phyloP scores from a whole-genome alignment of 345 rosid species.

The Barbarea vulgaris region DNA sequence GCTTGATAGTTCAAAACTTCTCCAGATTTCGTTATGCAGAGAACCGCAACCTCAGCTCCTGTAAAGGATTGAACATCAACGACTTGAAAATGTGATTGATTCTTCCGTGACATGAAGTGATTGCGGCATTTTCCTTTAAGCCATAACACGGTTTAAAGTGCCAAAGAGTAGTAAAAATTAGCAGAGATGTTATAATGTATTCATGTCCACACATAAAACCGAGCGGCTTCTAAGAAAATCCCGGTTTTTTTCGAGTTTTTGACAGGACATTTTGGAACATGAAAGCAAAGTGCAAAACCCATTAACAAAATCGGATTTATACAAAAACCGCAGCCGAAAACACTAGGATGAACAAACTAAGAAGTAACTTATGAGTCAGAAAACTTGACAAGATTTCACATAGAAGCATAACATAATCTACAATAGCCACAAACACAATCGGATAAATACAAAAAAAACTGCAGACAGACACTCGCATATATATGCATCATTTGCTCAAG shows the following conservation, averaged over 20 bases:
- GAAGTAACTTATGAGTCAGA: slow-evolving; percentile 6
- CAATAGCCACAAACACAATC: not conserved
- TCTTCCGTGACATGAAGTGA: not conserved
- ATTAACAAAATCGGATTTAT: not conserved
- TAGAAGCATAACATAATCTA: slow-evolving; percentile 1
- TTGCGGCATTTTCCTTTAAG: not conserved
- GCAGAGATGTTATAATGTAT: not conserved
- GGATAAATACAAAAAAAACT: not conserved
- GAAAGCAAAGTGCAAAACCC: not conserved
- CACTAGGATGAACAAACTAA: not conserved
- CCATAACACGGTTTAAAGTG: not conserved
- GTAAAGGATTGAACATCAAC: slow-evolving; percentile 26
- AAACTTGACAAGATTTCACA: not conserved
- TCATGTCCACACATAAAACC: not conserved
- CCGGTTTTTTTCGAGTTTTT: not conserved
- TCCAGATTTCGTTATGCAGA: slow-evolving; percentile 91
- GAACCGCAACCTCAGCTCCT: slow-evolving; percentile 99
- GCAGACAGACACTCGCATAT: not conserved
- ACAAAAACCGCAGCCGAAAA: not conserved
- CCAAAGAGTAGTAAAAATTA: not conserved
- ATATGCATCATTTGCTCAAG: slow-evolving; percentile 11
- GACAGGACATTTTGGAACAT: not conserved
- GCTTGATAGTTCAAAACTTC: slow-evolving; percentile 96
- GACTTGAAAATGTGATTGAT: not conserved
- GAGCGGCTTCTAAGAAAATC: not conserved